phyloP scores from a whole-genome alignment of 371 early-diverging fungal genomes.

The Mucor indicus region DNA sequence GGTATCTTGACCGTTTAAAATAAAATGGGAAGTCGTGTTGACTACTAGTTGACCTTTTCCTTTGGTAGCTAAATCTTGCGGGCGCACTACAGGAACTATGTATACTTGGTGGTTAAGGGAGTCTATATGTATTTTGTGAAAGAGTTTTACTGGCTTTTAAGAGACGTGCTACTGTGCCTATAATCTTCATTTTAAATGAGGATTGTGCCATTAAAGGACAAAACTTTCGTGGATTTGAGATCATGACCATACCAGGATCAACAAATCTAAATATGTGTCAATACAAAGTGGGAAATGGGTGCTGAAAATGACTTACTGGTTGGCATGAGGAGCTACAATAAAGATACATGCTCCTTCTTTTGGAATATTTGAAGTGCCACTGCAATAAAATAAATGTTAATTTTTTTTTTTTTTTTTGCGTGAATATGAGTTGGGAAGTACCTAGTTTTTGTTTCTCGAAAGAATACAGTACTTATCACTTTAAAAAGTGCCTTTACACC shows the following conservation, averaged over 20 bases:
- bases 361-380: conserved; percentile 76
- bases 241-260: conserved; percentile 77
- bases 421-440: background rate
- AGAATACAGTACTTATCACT: conserved; percentile 58
- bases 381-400: conserved; percentile 4
- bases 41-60: conserved; percentile 57
- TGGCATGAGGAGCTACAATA: conserved; percentile 84
- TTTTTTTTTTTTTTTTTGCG: background rate
- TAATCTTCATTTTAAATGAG: conserved; percentile 67
- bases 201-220: conserved; percentile 73
- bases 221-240: conserved; percentile 63
- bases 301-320: conserved; percentile 66
- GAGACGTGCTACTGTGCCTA: conserved; percentile 65
- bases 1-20: conserved; percentile 54
- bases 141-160: conserved; percentile 48
- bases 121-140: background rate
- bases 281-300: too few species aligned
- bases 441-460: conserved; percentile 68
- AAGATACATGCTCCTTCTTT: conserved; percentile 75
- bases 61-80: conserved; percentile 70
- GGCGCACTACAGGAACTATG: conserved; percentile 76
- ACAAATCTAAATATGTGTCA: conserved; percentile 47
- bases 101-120: background rate
- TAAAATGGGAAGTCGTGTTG: conserved; percentile 23
- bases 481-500: conserved; percentile 23